Conservation (phyloP, 1,284 basidiomycete genomes). For the Ceratobasidium sp. region DNA sequence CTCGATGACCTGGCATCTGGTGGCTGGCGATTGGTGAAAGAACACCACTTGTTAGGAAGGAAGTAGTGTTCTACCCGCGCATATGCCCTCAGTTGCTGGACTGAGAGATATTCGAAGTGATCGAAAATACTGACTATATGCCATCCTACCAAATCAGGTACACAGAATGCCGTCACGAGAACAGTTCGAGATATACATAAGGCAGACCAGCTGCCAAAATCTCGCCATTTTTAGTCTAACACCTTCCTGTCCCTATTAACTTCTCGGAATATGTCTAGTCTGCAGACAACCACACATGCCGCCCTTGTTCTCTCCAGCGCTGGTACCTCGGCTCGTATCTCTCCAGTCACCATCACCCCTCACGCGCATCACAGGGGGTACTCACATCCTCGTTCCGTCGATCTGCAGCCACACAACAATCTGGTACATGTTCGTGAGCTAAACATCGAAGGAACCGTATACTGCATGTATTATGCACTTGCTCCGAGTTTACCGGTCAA, state of each 20-base stretch:
- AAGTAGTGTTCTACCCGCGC: conserved; percentile 1
- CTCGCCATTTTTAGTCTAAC: neutral
- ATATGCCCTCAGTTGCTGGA: neutral
- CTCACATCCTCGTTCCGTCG: neutral
- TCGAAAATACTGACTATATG: neutral
- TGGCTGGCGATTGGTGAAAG: neutral
- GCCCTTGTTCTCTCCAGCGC: conserved; percentile 9
- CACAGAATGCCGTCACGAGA: neutral
- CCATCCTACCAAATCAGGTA: too few species aligned
- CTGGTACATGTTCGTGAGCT: neutral
- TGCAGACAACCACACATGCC: neutral
- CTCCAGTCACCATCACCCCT: neutral
- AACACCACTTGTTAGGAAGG: neutral
- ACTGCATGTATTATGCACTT: conserved; percentile 5
- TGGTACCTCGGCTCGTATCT: conserved; percentile 17
- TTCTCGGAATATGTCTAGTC: conserved; percentile 7
- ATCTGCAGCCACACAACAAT: neutral
- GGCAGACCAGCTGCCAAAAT: neutral
- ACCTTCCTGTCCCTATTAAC: neutral
- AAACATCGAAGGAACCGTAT: neutral
- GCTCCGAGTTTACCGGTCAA: conserved; percentile 11
- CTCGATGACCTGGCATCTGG: neutral
- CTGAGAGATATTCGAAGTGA: neutral
- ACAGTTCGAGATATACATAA: neutral
- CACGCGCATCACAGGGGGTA: neutral